phyloP scores from a whole-genome alignment of 2,329 filamentous ascomycete genomes.

The Thelonectria blattea region DNA sequence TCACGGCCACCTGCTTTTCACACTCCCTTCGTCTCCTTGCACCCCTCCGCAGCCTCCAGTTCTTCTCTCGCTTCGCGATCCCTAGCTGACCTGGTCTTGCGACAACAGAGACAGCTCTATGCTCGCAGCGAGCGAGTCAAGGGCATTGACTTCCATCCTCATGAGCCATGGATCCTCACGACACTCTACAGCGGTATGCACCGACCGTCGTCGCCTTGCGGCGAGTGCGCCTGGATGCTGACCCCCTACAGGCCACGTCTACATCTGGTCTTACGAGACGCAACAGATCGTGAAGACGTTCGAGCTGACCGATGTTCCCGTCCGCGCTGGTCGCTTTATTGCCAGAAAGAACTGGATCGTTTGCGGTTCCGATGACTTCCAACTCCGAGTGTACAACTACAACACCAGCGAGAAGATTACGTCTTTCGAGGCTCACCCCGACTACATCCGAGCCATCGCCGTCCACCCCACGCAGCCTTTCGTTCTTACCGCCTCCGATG shows the following conservation, averaged over 20 bases:
- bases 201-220: background rate
- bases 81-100: slow-evolving; percentile 33
- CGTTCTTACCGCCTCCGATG: slow-evolving; percentile 93
- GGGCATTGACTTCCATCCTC: slow-evolving; percentile 95
- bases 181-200: slow-evolving; percentile 90
- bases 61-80: slow-evolving; percentile 23
- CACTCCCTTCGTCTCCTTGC: background rate
- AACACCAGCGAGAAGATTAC: slow-evolving; percentile 99
- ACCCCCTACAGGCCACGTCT: slow-evolving; percentile 78
- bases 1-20: background rate
- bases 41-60: background rate
- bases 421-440: slow-evolving; percentile 94
- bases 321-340: slow-evolving; percentile 94
- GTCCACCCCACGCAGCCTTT: slow-evolving; percentile 96
- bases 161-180: slow-evolving; percentile 95
- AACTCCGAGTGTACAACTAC: slow-evolving; percentile 93
- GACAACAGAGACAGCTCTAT: slow-evolving; percentile 54
- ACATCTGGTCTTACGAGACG: slow-evolving; percentile 99
- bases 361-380: slow-evolving; percentile 92
- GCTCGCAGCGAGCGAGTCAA: slow-evolving; percentile 95
- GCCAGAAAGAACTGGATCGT: slow-evolving; percentile 99
- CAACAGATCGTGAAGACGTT: slow-evolving; percentile 98
- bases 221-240: slow-evolving; percentile 13
- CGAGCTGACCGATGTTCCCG: slow-evolving; percentile 96
- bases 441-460: slow-evolving; percentile 96